These are phyloP conservation scores for Sungouiozyma ichnusensis DNA, from an alignment of 805 yeast species.

Conservation along the genomic window DNA sequence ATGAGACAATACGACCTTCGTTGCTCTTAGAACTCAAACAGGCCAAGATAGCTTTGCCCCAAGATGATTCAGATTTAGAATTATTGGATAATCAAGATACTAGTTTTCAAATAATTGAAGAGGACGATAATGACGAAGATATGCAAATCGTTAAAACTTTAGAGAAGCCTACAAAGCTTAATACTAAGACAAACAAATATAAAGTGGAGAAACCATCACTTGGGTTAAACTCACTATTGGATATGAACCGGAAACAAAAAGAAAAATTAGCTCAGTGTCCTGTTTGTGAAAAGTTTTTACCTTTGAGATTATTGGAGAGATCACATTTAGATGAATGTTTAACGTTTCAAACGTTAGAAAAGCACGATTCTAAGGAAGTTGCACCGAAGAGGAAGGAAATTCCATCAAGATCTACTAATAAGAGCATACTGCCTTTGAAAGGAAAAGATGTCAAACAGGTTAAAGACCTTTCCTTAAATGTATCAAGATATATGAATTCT, in stretches of 20 bases:
- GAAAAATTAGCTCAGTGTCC: slow-evolving; percentile 48
- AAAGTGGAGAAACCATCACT: slow-evolving; percentile 4
- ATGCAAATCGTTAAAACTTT: slow-evolving; percentile 16
- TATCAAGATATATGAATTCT: slow-evolving; percentile 16
- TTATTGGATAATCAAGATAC: neutral
- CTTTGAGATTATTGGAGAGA: slow-evolving; percentile 44
- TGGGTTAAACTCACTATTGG: slow-evolving; percentile 10
- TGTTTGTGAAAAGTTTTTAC: slow-evolving; percentile 46
- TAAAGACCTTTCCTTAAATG: slow-evolving; percentile 6
- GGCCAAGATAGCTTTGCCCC: neutral
- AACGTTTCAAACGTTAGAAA: slow-evolving; percentile 13
- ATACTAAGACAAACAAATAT: neutral
- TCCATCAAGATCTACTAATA: neutral
- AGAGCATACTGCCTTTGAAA: neutral
- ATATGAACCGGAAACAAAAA: slow-evolving; percentile 2
- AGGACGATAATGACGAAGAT: slow-evolving; percentile 20
- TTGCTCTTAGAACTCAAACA: slow-evolving; percentile 27
- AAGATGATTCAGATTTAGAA: neutral
- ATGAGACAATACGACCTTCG: slow-evolving; percentile 32
- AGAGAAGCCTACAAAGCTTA: neutral
- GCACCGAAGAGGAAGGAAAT: neutral
- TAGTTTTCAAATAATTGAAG: slow-evolving; percentile 4
- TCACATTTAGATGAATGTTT: slow-evolving; percentile 57
- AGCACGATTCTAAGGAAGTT: neutral
- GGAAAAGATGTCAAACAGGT: neutral